Percentiles rank a stretch among this genome's conserved stretches.
Evolutionary conservation across 1,284 basidiomycete species (phyloP).

Genomic region (Farysia itapuensis): DNA sequence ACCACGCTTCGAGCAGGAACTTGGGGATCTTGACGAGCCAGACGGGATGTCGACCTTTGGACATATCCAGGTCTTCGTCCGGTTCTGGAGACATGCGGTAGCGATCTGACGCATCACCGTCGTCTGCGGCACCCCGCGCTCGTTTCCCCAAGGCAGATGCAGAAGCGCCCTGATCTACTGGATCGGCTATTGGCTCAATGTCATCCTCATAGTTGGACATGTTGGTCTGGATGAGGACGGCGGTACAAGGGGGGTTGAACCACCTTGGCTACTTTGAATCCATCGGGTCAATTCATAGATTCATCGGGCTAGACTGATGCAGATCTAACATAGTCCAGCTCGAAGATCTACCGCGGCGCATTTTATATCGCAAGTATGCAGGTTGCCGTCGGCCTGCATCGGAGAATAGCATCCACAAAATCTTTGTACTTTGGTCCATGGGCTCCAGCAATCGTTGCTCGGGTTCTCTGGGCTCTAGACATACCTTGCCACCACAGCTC

Average conservation of each 20-base stretch:
- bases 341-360: no score
- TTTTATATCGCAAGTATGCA: no score
- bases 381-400: no score
- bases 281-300: no score
- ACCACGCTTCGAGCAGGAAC: constrained; percentile 64
- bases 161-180: neutral
- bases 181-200: constrained; percentile 34
- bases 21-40: constrained; percentile 63
- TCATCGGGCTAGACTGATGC: no score
- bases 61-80: constrained; percentile 52
- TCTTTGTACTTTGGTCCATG: constrained; percentile 5
- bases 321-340: no score
- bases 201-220: constrained; percentile 47
- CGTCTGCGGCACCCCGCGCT: neutral
- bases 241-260: no score
- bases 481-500: neutral
- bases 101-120: constrained; percentile 2
- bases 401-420: no score
- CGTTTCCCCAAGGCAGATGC: neutral
- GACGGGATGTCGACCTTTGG: constrained; percentile 41
- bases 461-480: constrained; percentile 31
- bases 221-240: no score
- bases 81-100: constrained; percentile 48
- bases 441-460: constrained; percentile 25
- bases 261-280: no score